These are phyloP conservation scores for Pythium guiyangense DNA, from an alignment of 352 stramenopile genomes.

Conservation along the genomic window DNA sequence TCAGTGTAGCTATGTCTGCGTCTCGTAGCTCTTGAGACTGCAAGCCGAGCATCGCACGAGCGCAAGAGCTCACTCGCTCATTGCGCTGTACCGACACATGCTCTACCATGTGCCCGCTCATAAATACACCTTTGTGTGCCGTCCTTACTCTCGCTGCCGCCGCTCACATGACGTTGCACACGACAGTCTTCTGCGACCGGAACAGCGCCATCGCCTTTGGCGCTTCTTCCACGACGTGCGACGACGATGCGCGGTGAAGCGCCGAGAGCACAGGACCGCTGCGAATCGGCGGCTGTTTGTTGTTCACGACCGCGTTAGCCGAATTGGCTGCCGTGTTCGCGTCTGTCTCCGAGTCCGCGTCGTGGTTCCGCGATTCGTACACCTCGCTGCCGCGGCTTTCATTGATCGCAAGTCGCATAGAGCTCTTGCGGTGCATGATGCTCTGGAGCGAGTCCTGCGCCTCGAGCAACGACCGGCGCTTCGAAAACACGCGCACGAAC, in stretches of 20 bases:
- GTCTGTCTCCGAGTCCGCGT: not conserved
- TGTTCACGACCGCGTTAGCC: too few relatives aligned
- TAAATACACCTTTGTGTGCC: not conserved
- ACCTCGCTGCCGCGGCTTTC: not conserved
- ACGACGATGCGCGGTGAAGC: slow-evolving; percentile 4
- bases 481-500: slow-evolving; percentile 13
- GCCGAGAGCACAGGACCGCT: not conserved
- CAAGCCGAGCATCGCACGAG: too few relatives aligned
- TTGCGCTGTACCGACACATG: too few relatives aligned
- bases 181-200: slow-evolving; percentile 15
- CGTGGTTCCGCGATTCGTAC: not conserved
- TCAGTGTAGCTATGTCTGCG: too few relatives aligned
- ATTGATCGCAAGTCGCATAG: slow-evolving; percentile 4
- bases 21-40: too few relatives aligned
- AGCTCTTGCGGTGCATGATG: slow-evolving; percentile 17
- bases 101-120: too few relatives aligned
- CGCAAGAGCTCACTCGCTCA: too few relatives aligned
- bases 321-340: not conserved
- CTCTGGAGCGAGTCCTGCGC: slow-evolving; percentile 34
- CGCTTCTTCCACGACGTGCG: not conserved
- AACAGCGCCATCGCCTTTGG: not conserved
- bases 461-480: slow-evolving; percentile 23
- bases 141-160: not conserved
- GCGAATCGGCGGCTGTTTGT: not conserved
- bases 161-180: slow-evolving; percentile 25